A percentile compares a stretch with the other conserved stretches of the same genome.
phyloP scores from a whole-genome alignment of 208 protist genomes.

The Trypanosoma mega region DNA sequence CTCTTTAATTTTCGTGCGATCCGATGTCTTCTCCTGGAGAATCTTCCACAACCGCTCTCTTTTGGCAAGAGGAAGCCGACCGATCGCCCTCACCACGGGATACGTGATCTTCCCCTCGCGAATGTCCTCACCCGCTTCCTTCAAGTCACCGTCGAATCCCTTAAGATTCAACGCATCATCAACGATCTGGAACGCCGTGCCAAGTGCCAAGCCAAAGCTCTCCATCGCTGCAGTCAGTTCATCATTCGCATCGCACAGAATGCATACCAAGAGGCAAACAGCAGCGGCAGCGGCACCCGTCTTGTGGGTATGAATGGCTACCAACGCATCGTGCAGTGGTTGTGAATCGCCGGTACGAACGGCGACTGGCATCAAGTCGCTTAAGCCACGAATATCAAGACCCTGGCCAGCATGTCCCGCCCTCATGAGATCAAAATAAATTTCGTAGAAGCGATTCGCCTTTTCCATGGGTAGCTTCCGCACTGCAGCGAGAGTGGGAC shows the following conservation, averaged over 20 bases:
- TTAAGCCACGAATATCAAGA: conserved; percentile 60
- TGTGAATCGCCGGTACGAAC: conserved; percentile 39
- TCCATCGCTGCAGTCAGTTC: conserved; percentile 31
- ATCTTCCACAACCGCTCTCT: conserved; percentile 38
- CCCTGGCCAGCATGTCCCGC: conserved; percentile 65
- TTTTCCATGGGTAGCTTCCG: conserved; percentile 39
- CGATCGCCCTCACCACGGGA: conserved; percentile 50
- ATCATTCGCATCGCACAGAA: conserved; percentile 38
- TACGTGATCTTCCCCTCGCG: conserved; percentile 61
- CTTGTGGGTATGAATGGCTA: conserved; percentile 57
- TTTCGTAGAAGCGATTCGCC: conserved; percentile 41
- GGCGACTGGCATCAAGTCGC: conserved; percentile 46
- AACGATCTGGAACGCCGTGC: conserved; percentile 69
- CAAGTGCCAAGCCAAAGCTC: conserved; percentile 42
- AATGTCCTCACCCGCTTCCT: conserved; percentile 50
- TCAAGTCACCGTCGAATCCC: conserved; percentile 38
- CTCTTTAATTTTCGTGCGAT: conserved; percentile 20
- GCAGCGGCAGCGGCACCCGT: conserved; percentile 38
- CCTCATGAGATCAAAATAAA: conserved; percentile 60
- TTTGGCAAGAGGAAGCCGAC: conserved; percentile 27
- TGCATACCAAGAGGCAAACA: conserved; percentile 52
- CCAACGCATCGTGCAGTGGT: conserved; percentile 38
- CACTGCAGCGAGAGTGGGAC: conserved; percentile 35
- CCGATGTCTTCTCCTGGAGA: conserved; percentile 26
- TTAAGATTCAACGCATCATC: conserved; percentile 56